phyloP scores from a whole-genome alignment of 2,329 filamentous ascomycete species.

The Zopfia rhizophila region DNA sequence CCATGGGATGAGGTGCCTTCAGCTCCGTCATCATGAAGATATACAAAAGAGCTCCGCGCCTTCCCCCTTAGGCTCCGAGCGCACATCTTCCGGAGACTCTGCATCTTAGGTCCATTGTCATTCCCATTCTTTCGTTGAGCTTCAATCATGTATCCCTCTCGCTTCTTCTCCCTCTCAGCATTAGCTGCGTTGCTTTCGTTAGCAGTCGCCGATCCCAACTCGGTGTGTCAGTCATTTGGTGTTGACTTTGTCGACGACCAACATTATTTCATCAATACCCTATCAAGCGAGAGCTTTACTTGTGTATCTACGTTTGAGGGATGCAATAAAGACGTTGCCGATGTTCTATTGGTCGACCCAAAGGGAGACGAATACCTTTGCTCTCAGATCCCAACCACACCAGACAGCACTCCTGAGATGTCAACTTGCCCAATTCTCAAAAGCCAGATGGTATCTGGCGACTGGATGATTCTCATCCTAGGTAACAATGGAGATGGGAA shows the following conservation, averaged over 20 bases:
- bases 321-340: slow-evolving; percentile 53
- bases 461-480: slow-evolving; percentile 56
- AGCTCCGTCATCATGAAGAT: slow-evolving; percentile 7
- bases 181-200: slow-evolving; percentile 38
- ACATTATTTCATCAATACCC: slow-evolving; percentile 58
- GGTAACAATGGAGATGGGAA: slow-evolving; percentile 58
- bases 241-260: slow-evolving; percentile 57
- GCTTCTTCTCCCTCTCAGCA: slow-evolving; percentile 33
- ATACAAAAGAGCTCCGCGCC: slow-evolving; percentile 22
- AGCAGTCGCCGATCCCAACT: slow-evolving; percentile 32
- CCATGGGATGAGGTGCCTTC: slow-evolving; percentile 13
- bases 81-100: neutral
- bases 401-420: slow-evolving; percentile 50
- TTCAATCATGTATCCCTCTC: slow-evolving; percentile 38
- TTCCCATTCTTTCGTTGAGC: slow-evolving; percentile 6
- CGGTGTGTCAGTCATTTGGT: slow-evolving; percentile 49
- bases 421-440: slow-evolving; percentile 57
- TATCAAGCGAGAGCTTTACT: slow-evolving; percentile 54
- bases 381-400: slow-evolving; percentile 52
- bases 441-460: slow-evolving; percentile 55
- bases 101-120: neutral
- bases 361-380: slow-evolving; percentile 54
- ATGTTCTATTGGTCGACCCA: slow-evolving; percentile 57
- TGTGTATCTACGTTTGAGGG: slow-evolving; percentile 57
- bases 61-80: neutral